These are phyloP conservation scores for Colletotrichum cordylinicola DNA, from an alignment of 2,329 filamentous ascomycete species.

Conservation along the genomic window DNA sequence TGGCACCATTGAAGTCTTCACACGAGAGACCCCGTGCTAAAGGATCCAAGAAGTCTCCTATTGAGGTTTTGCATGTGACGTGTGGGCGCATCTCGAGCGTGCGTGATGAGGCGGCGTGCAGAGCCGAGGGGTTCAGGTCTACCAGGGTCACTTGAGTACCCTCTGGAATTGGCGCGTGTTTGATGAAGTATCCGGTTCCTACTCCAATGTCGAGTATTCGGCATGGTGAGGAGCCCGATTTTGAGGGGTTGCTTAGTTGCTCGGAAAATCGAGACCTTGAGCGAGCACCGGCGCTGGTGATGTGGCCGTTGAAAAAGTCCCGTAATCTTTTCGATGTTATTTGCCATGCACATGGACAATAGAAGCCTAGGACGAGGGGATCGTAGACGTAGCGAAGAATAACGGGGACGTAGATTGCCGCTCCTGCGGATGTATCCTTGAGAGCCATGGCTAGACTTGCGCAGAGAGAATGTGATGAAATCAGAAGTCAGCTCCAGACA, in stretches of 20 bases:
- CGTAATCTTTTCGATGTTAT: background rate
- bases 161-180: background rate
- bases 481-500: accelerated
- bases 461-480: background rate
- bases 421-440: background rate
- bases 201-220: conserved; percentile 4
- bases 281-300: conserved; percentile 32
- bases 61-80: background rate
- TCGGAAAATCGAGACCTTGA: conserved; percentile 26
- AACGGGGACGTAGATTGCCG: background rate
- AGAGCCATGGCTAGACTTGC: background rate
- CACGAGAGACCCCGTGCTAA: background rate
- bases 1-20: background rate
- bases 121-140: conserved; percentile 2
- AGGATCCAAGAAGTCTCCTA: conserved; percentile 3
- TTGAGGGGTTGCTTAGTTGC: background rate
- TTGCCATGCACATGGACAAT: conserved; percentile 38
- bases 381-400: conserved; percentile 30
- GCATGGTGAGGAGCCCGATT: background rate
- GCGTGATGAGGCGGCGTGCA: background rate
- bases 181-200: background rate
- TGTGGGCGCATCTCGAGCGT: background rate
- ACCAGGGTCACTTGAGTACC: background rate
- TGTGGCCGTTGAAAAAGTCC: conserved; percentile 29
- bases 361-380: conserved; percentile 36